Percentiles rank a stretch among this genome's conserved stretches.
Conservation (phyloP, 2,329 filamentous ascomycete species). For the Stagonosporopsis rhizophila region DNA sequence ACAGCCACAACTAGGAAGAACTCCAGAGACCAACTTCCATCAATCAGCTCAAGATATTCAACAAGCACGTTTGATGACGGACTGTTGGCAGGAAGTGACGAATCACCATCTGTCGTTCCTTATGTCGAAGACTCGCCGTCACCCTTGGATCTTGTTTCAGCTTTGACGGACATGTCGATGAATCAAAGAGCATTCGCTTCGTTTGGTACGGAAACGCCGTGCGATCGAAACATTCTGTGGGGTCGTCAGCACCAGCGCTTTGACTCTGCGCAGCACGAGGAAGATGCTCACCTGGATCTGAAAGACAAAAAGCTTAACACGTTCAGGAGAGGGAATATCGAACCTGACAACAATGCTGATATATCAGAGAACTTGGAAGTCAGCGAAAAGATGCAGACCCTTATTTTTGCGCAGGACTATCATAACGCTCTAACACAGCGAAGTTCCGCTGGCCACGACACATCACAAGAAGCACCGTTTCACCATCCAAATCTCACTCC, state of each 20-base stretch:
- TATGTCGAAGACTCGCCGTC: background rate
- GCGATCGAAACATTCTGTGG: slow-evolving; percentile 4
- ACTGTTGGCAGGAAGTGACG: background rate
- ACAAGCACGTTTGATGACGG: background rate
- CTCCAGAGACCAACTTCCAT: background rate
- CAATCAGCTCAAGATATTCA: slow-evolving; percentile 2
- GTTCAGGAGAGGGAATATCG: background rate
- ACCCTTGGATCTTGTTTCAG: slow-evolving; percentile 15
- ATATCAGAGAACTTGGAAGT: slow-evolving; percentile 19
- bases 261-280: background rate
- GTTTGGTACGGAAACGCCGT: slow-evolving; percentile 23
- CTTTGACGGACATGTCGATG: slow-evolving; percentile 25
- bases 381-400: slow-evolving; percentile 23
- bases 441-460: slow-evolving; percentile 24
- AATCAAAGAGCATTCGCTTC: slow-evolving; percentile 35
- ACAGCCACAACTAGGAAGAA: background rate
- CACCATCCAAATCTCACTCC: slow-evolving; percentile 14
- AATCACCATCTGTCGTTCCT: background rate
- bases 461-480: background rate
- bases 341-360: background rate
- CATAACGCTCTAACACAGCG: slow-evolving; percentile 36
- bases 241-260: background rate
- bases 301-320: background rate
- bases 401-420: slow-evolving; percentile 42
- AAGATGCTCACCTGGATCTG: background rate